Conservation (phyloP, 2,329 filamentous ascomycete genomes). For the Penicillium glabrum region DNA sequence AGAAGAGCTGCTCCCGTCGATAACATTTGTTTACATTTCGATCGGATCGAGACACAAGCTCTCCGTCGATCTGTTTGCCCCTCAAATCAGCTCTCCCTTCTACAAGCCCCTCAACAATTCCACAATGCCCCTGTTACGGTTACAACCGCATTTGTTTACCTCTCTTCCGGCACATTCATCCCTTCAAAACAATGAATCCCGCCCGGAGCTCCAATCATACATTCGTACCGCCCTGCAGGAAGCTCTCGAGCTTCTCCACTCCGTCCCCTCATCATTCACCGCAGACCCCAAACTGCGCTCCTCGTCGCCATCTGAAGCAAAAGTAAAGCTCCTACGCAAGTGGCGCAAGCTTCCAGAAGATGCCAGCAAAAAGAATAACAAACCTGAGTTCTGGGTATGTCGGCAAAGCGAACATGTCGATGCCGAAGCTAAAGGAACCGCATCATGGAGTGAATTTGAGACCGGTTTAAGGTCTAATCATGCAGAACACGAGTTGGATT, state of each 20-base stretch:
- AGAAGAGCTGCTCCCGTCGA: neutral
- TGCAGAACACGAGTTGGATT: conserved; percentile 42
- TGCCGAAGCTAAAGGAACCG: conserved; percentile 30
- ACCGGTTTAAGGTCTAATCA: conserved; percentile 38
- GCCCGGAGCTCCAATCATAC: conserved; percentile 22
- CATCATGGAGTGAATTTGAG: conserved; percentile 40
- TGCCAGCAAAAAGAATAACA: neutral
- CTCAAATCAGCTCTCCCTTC: neutral
- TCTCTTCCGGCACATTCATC: conserved; percentile 31
- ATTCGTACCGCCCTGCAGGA: conserved; percentile 26
- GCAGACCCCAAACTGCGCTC: conserved; percentile 25
- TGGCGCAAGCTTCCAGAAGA: conserved; percentile 12
- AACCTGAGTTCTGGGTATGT: conserved; percentile 41
- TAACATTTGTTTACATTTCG: neutral
- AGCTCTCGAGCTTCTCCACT: conserved; percentile 27
- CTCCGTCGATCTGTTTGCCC: conserved; percentile 12
- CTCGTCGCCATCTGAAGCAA: conserved; percentile 30
- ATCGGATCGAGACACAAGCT: conserved; percentile 1
- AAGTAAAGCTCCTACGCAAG: conserved; percentile 27
- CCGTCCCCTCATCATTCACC: conserved; percentile 29
- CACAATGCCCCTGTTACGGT: conserved; percentile 25
- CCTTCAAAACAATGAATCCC: conserved; percentile 15
- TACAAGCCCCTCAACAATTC: neutral
- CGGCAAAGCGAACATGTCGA: conserved; percentile 40
- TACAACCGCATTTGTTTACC: conserved; percentile 29